These are phyloP conservation scores for Mycena chlorophos DNA, from an alignment of 768 basidiomycete species.

Conservation along the genomic window DNA sequence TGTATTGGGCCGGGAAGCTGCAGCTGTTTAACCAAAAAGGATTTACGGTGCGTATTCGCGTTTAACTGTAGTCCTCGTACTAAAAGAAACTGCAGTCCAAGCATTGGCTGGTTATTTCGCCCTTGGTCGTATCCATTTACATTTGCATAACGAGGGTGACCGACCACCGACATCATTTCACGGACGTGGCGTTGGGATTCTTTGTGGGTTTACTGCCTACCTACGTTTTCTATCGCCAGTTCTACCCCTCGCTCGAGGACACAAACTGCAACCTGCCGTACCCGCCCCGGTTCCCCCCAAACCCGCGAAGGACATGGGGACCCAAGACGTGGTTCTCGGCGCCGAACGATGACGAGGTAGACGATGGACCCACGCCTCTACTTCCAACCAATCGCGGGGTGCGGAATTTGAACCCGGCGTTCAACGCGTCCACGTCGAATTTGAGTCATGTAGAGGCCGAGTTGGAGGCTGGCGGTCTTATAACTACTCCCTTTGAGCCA, in stretches of 20 bases:
- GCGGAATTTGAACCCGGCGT: neutral
- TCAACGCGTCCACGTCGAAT: constrained; percentile 13
- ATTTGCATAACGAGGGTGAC: constrained; percentile 27
- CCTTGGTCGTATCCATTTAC: constrained; percentile 24
- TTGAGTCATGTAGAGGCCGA: constrained; percentile 18
- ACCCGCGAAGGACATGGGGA: constrained; percentile 3
- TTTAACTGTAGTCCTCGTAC: neutral
- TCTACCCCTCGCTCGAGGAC: constrained; percentile 26
- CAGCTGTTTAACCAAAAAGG: constrained; percentile 25
- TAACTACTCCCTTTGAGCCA: constrained; percentile 14
- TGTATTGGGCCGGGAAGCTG: constrained; percentile 27
- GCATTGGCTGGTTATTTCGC: constrained; percentile 22
- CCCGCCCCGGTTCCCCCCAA: constrained; percentile 10
- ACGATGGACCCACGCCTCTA: constrained; percentile 15
- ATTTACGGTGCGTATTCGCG: constrained; percentile 19
- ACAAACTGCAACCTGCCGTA: constrained; percentile 24
- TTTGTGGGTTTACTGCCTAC: constrained; percentile 20
- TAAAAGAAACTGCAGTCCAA: neutral
- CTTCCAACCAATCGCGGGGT: constrained; percentile 16
- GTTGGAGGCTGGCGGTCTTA: constrained; percentile 15
- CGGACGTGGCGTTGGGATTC: constrained; percentile 24
- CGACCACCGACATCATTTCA: constrained; percentile 27
- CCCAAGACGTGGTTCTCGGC: constrained; percentile 5
- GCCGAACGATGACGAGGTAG: neutral
- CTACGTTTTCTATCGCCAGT: constrained; percentile 25